A percentile compares a stretch with the other conserved stretches of the same genome.
These are phyloP conservation scores for Phlebiopsis gigantea DNA, from an alignment of 768 basidiomycete genomes.

Conservation along the genomic window DNA sequence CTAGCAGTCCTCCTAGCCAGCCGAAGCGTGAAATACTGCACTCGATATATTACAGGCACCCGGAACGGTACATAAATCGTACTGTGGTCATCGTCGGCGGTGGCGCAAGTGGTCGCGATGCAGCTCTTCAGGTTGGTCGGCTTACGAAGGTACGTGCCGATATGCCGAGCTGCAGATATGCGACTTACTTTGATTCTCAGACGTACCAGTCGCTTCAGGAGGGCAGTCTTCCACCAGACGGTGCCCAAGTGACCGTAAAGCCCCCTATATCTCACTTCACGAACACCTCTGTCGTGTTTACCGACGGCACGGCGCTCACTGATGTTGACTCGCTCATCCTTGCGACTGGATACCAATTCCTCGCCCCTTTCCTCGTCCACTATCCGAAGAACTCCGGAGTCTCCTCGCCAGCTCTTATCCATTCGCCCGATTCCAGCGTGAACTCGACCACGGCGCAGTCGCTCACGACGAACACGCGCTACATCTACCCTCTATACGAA, in stretches of 20 bases:
- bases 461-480: conserved; percentile 44
- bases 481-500: conserved; percentile 50
- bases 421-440: conserved; percentile 4
- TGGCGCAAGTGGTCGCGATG: conserved; percentile 43
- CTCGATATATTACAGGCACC: conserved; percentile 48
- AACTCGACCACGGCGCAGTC: conserved; percentile 20
- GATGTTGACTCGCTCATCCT: conserved; percentile 45
- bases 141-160: conserved; percentile 35
- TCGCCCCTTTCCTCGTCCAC: conserved; percentile 41
- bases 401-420: conserved; percentile 16
- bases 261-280: conserved; percentile 49
- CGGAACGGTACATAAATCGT: conserved; percentile 36
- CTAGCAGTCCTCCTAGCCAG: conserved; percentile 16
- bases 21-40: conserved; percentile 39
- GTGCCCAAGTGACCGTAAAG: conserved; percentile 24
- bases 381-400: conserved; percentile 16
- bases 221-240: conserved; percentile 15
- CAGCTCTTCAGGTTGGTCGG: conserved; percentile 35
- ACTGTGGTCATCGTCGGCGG: conserved; percentile 48
- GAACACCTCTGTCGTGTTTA: conserved; percentile 37
- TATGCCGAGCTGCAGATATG: not conserved
- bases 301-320: conserved; percentile 35
- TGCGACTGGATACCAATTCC: conserved; percentile 51
- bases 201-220: conserved; percentile 32
- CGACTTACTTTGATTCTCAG: conserved; percentile 12